Base-by-base conservation (phyloP, 2,329 filamentous ascomycete genomes). In the Microsporum ferrugineum region DNA sequence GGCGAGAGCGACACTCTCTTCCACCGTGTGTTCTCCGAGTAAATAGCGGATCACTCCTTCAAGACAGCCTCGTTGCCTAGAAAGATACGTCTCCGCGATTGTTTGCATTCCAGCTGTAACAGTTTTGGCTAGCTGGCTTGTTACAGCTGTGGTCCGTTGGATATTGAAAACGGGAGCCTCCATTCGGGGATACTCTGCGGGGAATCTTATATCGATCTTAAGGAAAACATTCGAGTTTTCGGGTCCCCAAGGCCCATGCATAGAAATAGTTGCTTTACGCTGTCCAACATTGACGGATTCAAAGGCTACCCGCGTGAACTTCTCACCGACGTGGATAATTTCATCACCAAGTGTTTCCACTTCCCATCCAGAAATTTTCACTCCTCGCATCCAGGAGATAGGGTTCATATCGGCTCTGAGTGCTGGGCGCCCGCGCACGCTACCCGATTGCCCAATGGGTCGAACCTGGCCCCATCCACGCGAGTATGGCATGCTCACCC, bases 301-400 rank as follows among this genome's bases (percentile, higher is more conserved):
- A 65, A 85, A 84, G 14, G 74, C 76, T 57, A 86, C 79, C 65
- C 84, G 84, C 17, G 77, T 80, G 67, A 84, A 86, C 60, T 80
- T 84, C 60, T 82, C 79, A 7, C 81, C 82, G 23, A 84, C 82
- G 38, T 82, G 76, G 8, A 80, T 82, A 59, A 86, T 84, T 67
- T 86, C 84, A 63, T 84, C 82, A 14, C 80, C 82, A 5, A 85
- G 69, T 8, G 75, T 81, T 68, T 82, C 80, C 58, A 77, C 78
- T 63, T 76, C 78, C 80, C 77, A 77, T 33, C 75, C 75, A 1
- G 76, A 77, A 60, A 86, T 83, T 64, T 84, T 85, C 45, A 86
- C 82, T 58, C 83, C 84, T 61, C 81, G 81, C 80, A 86, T 84
- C 83, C 83, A 86, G 1, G 79, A 77, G 60, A 86, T 84, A 14